phyloP scores from a whole-genome alignment of 352 stramenopile genomes.

The Pythium utonaiense region DNA sequence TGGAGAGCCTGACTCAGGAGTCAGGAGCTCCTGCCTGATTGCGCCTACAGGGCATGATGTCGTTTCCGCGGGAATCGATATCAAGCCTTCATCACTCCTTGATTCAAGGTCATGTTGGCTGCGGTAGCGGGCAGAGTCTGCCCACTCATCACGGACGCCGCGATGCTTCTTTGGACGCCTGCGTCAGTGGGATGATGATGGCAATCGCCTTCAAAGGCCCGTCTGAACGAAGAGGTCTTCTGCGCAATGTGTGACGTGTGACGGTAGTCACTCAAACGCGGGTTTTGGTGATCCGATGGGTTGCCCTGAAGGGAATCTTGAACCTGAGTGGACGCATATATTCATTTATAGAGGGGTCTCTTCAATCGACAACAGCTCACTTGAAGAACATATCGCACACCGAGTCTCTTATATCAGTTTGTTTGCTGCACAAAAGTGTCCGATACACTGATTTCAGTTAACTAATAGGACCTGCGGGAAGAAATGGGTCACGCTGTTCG shows the following conservation, averaged over 20 bases:
- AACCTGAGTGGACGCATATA: background rate
- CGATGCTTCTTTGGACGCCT: background rate
- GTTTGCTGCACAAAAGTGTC: too few species aligned
- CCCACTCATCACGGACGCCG: background rate
- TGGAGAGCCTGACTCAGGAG: background rate
- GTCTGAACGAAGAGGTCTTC: background rate
- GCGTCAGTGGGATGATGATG: background rate
- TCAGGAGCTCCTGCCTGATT: background rate
- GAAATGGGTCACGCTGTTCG: background rate
- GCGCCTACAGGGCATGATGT: background rate
- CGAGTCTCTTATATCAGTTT: too few species aligned
- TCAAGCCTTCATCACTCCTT: background rate
- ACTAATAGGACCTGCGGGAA: background rate
- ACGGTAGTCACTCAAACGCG: background rate
- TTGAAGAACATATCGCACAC: background rate
- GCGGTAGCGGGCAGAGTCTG: background rate
- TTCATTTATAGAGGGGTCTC: background rate
- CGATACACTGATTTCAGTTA: background rate
- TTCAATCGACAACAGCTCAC: constrained; percentile 1
- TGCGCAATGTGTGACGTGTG: background rate
- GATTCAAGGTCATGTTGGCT: background rate
- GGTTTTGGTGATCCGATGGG: background rate
- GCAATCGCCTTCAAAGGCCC: background rate
- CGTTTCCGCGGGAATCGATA: background rate
- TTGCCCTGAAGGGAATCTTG: background rate